Evolutionary conservation across 352 stramenopile species (phyloP), one percentile per base, ranked within the genome.

Genomic region (Detonula confervacea): DNA sequence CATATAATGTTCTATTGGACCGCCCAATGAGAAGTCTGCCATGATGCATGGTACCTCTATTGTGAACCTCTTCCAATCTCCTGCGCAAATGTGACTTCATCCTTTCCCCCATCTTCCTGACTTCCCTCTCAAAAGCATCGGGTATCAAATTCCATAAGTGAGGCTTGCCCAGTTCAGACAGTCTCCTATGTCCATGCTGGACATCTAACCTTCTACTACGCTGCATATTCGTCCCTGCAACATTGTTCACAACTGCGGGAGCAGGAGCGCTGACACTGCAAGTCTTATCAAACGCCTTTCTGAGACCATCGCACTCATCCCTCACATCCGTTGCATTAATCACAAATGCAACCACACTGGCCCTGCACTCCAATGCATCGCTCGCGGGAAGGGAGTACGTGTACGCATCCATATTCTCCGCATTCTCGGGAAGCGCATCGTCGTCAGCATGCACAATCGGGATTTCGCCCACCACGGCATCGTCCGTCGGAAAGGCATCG

Each of bases 291-390:
- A 90, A 93, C 3, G 86, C 87, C 65, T 91, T 91, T 52, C 80
- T 73, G 18, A 94, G 69, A 42, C 87, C 89, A 55, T 92, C 86
- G 66, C 87, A 94, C 77, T 93, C 87, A 80, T 94, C 89, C 74
- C 87, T 90, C 4, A 77, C 67, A 71, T 94, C 87, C 0, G 89
- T 92, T 0, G 89, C 87, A 78, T 92, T 92, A 37, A 93, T 93
- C 16, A 94, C 87, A 82, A 90, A 94, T 20, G 77, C 73, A 25
- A 92, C 68, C 6, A 94, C 85, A 27, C 65, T 83, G 1, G 86
- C 66, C 27, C 76, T 66, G 73, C 89, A 94, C 37, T 90, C 63
- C 6, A 94, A 71, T n/a, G 82, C 84, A 61, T 93, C 86, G 18
- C 75, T 78, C 2, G 86, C 88, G 8, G 76, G 75, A 2, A 83